Evolutionary conservation across 352 stramenopile species (phyloP).

Genomic region (Globisporangium spinosum): DNA sequence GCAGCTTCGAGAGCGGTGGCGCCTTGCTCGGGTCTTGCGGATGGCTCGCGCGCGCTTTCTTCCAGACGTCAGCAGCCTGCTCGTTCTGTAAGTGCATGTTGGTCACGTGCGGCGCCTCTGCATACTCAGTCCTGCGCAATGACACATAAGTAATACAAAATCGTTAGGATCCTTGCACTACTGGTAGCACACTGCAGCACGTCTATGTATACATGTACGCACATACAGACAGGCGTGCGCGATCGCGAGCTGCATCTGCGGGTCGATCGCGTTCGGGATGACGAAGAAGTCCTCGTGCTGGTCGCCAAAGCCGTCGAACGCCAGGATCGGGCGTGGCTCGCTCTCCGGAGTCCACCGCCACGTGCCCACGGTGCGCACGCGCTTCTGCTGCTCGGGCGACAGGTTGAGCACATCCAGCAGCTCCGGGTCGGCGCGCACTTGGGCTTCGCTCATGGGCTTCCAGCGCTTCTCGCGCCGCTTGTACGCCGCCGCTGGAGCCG

Average conservation of each 20-base stretch:
- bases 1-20: conserved; percentile 54
- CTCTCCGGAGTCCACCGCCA: conserved; percentile 30
- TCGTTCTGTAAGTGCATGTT: conserved; percentile 72
- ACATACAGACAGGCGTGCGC: conserved; percentile 58
- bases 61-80: conserved; percentile 50
- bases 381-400: conserved; percentile 24
- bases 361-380: conserved; percentile 32
- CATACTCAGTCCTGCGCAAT: conserved; percentile 53
- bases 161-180: not conserved
- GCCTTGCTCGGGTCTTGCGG: conserved; percentile 35
- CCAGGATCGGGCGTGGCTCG: conserved; percentile 37
- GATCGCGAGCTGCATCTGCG: conserved; percentile 45
- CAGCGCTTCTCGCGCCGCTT: conserved; percentile 78
- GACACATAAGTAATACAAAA: not conserved
- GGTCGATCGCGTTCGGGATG: conserved; percentile 54
- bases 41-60: conserved; percentile 33
- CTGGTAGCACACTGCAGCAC: not conserved
- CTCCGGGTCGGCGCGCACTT: conserved; percentile 26
- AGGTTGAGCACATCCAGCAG: conserved; percentile 44
- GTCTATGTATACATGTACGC: conserved; percentile 8
- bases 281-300: conserved; percentile 62
- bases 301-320: conserved; percentile 41
- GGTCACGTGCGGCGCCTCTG: conserved; percentile 66
- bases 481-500: conserved; percentile 35
- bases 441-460: conserved; percentile 33